These are phyloP conservation scores for Termitomyces sp. DNA, from an alignment of 768 basidiomycete genomes.

Conservation along the genomic window DNA sequence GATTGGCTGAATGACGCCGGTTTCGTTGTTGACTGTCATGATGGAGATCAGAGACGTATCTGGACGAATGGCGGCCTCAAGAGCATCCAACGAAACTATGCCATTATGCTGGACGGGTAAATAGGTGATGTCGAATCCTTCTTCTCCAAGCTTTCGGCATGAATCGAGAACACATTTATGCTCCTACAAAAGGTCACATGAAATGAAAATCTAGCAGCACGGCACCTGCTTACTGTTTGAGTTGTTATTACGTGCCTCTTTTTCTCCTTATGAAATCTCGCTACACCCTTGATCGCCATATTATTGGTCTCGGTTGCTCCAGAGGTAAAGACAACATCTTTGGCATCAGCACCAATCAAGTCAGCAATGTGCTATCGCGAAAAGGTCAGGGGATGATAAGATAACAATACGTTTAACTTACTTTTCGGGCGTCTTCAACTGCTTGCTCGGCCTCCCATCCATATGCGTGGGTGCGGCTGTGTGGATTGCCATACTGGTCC, in stretches of 20 bases:
- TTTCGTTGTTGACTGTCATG: slow-evolving; percentile 99
- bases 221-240: slow-evolving; percentile 67
- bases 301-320: slow-evolving; percentile 99
- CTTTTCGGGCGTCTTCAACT: slow-evolving; percentile 89
- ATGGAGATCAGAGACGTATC: slow-evolving; percentile 94
- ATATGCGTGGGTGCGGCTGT: slow-evolving; percentile 97
- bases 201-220: background rate
- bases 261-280: slow-evolving; percentile 91
- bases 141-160: slow-evolving; percentile 90
- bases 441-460: slow-evolving; percentile 98
- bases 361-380: slow-evolving; percentile 73
- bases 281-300: slow-evolving; percentile 95
- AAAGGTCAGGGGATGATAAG: background rate
- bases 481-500: slow-evolving; percentile 96
- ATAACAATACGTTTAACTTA: slow-evolving; percentile 17
- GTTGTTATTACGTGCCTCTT: slow-evolving; percentile 92
- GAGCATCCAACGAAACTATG: slow-evolving; percentile 66
- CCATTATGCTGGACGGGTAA: slow-evolving; percentile 91
- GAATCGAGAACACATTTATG: slow-evolving; percentile 99
- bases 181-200: slow-evolving; percentile 46
- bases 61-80: slow-evolving; percentile 86
- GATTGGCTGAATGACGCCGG: slow-evolving; percentile 95
- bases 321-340: slow-evolving; percentile 96
- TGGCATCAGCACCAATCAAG: slow-evolving; percentile 88
- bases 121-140: slow-evolving; percentile 97